Evolutionary conservation across 1,139 yeast species (phyloP).

Genomic region (Candida sp.): DNA sequence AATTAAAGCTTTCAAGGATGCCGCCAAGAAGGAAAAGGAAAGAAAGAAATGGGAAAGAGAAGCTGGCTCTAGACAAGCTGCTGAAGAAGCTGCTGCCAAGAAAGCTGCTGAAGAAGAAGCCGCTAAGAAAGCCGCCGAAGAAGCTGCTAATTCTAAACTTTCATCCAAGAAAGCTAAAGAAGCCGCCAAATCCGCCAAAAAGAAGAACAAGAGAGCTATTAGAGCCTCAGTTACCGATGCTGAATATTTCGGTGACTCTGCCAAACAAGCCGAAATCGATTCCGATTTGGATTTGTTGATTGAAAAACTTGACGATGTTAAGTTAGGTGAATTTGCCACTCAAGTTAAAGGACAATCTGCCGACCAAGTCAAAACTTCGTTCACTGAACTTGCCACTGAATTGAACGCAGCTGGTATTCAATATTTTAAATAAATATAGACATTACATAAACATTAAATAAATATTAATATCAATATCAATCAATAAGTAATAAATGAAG

Average conservation of each 20-base stretch:
- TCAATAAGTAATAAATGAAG: too few species aligned
- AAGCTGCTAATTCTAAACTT: slow-evolving; percentile 65
- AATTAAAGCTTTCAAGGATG: slow-evolving; percentile 88
- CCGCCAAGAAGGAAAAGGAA: slow-evolving; percentile 93
- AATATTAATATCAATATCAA: too few species aligned
- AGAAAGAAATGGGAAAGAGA: slow-evolving; percentile 97
- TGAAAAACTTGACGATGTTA: slow-evolving; percentile 75
- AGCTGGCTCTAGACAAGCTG: slow-evolving; percentile 96
- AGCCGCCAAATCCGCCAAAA: slow-evolving; percentile 95
- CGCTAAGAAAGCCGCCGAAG: slow-evolving; percentile 75
- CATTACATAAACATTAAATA: too few species aligned
- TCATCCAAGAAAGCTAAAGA: slow-evolving; percentile 88
- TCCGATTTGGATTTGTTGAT: slow-evolving; percentile 77
- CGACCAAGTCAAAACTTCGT: slow-evolving; percentile 48
- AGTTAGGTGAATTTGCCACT: slow-evolving; percentile 66
- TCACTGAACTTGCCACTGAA: slow-evolving; percentile 46
- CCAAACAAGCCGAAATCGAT: slow-evolving; percentile 63
- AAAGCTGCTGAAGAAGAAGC: slow-evolving; percentile 82
- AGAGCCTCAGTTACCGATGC: slow-evolving; percentile 83
- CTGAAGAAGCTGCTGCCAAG: slow-evolving; percentile 78
- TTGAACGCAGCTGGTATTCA: slow-evolving; percentile 26
- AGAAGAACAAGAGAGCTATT: slow-evolving; percentile 94
- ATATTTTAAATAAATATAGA: not conserved
- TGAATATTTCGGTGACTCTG: slow-evolving; percentile 80
- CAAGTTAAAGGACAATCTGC: slow-evolving; percentile 55